Evolutionary conservation across 139 green algal species (phyloP).

Genomic region (Picochlorum sp.): DNA sequence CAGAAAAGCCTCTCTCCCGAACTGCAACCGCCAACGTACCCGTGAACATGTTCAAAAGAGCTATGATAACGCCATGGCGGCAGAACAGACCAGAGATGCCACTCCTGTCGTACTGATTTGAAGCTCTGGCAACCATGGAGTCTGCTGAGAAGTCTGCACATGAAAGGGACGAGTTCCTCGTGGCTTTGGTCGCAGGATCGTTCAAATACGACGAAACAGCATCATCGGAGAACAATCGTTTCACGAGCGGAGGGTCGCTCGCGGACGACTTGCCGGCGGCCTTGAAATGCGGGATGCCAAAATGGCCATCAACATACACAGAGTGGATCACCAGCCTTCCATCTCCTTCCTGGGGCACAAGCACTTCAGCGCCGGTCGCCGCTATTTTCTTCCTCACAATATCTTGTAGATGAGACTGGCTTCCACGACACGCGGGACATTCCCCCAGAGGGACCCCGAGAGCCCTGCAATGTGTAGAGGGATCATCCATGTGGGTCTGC

Average conservation of each 20-base stretch:
- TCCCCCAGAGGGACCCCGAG: too few relatives aligned
- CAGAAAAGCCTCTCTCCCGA: neutral
- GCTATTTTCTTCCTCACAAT: conserved; percentile 4
- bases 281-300: conserved; percentile 5
- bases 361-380: conserved; percentile 1
- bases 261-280: conserved; percentile 2
- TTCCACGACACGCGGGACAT: too few relatives aligned
- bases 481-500: too few relatives aligned
- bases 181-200: too few relatives aligned
- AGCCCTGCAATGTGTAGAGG: too few relatives aligned
- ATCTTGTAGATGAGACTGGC: too few relatives aligned
- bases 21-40: neutral
- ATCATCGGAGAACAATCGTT: too few relatives aligned
- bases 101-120: conserved; percentile 6
- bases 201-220: too few relatives aligned
- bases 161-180: too few relatives aligned
- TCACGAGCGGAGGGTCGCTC: too few relatives aligned
- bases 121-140: conserved; percentile 1
- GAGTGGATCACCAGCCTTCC: conserved; percentile 2
- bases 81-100: conserved; percentile 1
- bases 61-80: neutral
- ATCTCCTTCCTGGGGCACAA: conserved; percentile 2
- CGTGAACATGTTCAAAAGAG: conserved; percentile 4
- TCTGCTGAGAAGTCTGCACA: conserved; percentile 4
- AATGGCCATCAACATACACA: conserved; percentile 4